Evolutionary conservation across 1,139 yeast genomes (phyloP), one percentile per base, ranked within the genome.

Genomic region (Saccharomyces hybrid): DNA sequence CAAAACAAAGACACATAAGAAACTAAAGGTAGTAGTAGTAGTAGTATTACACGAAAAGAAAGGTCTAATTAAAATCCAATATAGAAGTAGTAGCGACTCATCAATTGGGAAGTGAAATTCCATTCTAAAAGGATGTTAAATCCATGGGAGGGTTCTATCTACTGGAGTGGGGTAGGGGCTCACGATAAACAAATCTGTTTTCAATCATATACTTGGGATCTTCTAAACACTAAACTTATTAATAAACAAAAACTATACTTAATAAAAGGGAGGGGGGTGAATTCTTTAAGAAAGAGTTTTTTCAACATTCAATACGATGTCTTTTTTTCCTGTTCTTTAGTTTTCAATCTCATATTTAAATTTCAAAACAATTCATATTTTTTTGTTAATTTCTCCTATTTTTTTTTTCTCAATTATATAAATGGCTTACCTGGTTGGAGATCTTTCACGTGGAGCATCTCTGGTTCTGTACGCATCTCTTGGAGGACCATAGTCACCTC

Each of bases 21-120:
- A 38, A 47, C 11, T 30, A 55, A 25, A 62, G 60, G n/a, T n/a
- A n/a, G 49, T 30, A 30, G 63, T 58, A 47, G 56, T 51, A 34
- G 55, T 49, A 20, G 57, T 55, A 13, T 64, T 61, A 46, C 57
- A 59, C 46, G 59, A 56, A 49, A n/a, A 57, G 7, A 34, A 7
- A 11, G 59, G 56, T 13, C 62, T 64, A 47, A 64, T 63, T 41
- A 57, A 62, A 5, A 62, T 63, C 25, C 64, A 67, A 14, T 72
- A 73, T 1, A 77, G 42, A 34, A 34, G 42, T 14, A n/a, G 42
- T 34, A 34, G 4, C 42, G 23, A 14, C 42, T 14, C 42, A 34
- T n/a, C 42, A 7, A 34, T 34, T n/a, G 42, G 41, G 20, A 34
- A 16, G 9, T 16, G 20, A 14, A 34, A 16, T 14, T 34, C 42